Percentiles rank a stretch among this genome's conserved stretches.
phyloP scores from a whole-genome alignment of 192 early-diverging fungal species.

The Podila verticillata region DNA sequence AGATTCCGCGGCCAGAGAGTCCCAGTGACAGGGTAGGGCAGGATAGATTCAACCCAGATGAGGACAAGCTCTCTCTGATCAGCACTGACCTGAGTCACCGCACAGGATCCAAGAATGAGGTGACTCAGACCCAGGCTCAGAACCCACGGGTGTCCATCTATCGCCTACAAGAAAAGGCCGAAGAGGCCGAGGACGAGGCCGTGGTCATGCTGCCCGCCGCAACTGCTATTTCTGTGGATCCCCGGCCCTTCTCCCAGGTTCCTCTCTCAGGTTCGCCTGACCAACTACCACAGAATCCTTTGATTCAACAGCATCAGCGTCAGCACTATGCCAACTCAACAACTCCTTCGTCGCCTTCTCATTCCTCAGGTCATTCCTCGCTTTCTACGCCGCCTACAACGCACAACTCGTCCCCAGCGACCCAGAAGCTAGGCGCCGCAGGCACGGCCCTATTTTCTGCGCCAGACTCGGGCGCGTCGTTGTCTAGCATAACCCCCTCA shows the following conservation, averaged over 20 bases:
- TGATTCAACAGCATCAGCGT: not conserved
- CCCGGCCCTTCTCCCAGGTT: not conserved
- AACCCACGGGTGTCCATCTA: not conserved
- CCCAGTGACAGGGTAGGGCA: constrained; percentile 36
- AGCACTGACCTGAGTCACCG: constrained; percentile 6
- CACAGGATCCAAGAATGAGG: not conserved
- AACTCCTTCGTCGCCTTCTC: constrained; percentile 22
- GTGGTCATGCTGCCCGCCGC: not conserved
- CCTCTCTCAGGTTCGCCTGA: not conserved
- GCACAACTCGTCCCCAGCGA: constrained; percentile 19
- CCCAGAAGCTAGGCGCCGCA: constrained; percentile 1
- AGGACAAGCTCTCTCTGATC: constrained; percentile 33
- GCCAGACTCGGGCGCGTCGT: constrained; percentile 5
- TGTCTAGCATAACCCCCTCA: not conserved
- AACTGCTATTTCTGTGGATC: not conserved
- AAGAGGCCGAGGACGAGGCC: not conserved
- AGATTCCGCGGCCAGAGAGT: constrained; percentile 21
- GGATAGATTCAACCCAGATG: constrained; percentile 41
- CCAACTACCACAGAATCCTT: not conserved
- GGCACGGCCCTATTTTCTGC: constrained; percentile 15
- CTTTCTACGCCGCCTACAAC: constrained; percentile 22
- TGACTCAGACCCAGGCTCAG: not conserved
- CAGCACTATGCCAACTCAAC: constrained; percentile 7
- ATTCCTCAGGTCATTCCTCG: constrained; percentile 15
- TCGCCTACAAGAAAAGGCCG: not conserved